phyloP scores from a whole-genome alignment of 1,139 yeast genomes.

The Nakaseomyces sp. region DNA sequence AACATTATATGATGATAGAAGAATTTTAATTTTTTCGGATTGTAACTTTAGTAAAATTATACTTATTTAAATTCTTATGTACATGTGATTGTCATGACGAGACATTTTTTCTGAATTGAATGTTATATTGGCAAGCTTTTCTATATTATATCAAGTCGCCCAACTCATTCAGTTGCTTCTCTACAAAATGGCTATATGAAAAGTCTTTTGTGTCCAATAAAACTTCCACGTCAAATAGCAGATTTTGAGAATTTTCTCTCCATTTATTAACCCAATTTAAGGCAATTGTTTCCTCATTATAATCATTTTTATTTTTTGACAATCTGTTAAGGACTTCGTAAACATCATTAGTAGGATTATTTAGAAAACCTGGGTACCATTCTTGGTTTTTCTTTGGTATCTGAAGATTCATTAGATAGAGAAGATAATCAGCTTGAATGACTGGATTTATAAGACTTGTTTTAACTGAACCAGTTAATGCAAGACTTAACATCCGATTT shows the following conservation, averaged over 20 bases:
- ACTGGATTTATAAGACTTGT: conserved; percentile 68
- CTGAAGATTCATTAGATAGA: conserved; percentile 64
- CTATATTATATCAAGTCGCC: conserved; percentile 6
- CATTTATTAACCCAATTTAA: conserved; percentile 59
- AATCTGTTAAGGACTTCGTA: conserved; percentile 46
- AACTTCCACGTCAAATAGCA: conserved; percentile 23
- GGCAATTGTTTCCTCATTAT: conserved; percentile 53
- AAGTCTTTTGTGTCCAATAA: conserved; percentile 16
- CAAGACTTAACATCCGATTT: conserved; percentile 61
- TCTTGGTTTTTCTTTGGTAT: conserved; percentile 31
- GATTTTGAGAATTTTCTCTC: conserved; percentile 43
- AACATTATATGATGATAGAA: conserved; percentile 15
- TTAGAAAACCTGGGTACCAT: conserved; percentile 40
- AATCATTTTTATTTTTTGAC: conserved; percentile 24
- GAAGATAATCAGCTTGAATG: conserved; percentile 75
- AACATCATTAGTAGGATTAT: conserved; percentile 68
- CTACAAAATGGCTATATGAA: conserved; percentile 14
- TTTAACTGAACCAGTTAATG: conserved; percentile 73
- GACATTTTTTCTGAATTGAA: background rate
- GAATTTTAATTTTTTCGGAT: conserved; percentile 11
- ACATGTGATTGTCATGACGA: background rate
- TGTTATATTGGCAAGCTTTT: no score
- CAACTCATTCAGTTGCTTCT: conserved; percentile 10
- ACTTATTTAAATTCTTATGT: background rate
- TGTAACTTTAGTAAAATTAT: background rate